Base-by-base conservation (phyloP, 495 filamentous ascomycete genomes). In the Echria macrotheca region DNA sequence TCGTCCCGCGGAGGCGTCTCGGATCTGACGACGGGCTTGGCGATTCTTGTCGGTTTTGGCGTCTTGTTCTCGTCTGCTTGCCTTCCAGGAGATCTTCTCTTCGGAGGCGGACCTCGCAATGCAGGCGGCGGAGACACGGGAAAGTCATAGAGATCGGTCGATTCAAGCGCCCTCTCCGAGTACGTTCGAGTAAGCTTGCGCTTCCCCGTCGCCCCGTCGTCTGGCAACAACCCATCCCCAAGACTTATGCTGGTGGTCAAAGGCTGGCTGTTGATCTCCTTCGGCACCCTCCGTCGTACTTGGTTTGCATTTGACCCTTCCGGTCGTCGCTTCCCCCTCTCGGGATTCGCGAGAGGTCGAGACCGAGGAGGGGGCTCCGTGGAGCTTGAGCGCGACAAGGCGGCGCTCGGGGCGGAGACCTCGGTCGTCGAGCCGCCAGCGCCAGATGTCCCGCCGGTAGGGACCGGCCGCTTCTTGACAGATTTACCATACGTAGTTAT, bases 401-500 rank as follows among this genome's bases (percentile, higher is more conserved):
- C 35, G 32, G 42, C 40, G 24, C 45, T 57, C 12, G 53, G 18
- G 14, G 47, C 47, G 0, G 52, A 39, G 17, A 49, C 23, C 18
- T 38, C 42, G 18, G 52, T 49, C 8, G 49, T 52, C 2, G 59
- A 57, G 17, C 52, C 56, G 5, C 50, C 32, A 29, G 51, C 47
- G 31, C 42, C 39, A 3, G 55, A 32, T 23, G n/a, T n/a, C n/a
- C n/a, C n/a, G n/a, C n/a, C n/a, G n/a, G n/a, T n/a, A n/a, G n/a
- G n/a, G n/a, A n/a, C n/a, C n/a, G n/a, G 28, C 43, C 66, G 57
- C 54, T 50, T 64, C 41, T 56, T 66, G 5, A 55, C 36, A 23
- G 57, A 54, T 28, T 66, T 72, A 29, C 71, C 71, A 50, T 74
- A 74, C 8, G 71, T 74, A 11, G 49, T 61, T 21, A 63, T 42